Percentiles rank a stretch among this genome's conserved stretches.
These are phyloP conservation scores for Lactifluus hygrophoroides DNA, from an alignment of 768 basidiomycete species.

Conservation along the genomic window DNA sequence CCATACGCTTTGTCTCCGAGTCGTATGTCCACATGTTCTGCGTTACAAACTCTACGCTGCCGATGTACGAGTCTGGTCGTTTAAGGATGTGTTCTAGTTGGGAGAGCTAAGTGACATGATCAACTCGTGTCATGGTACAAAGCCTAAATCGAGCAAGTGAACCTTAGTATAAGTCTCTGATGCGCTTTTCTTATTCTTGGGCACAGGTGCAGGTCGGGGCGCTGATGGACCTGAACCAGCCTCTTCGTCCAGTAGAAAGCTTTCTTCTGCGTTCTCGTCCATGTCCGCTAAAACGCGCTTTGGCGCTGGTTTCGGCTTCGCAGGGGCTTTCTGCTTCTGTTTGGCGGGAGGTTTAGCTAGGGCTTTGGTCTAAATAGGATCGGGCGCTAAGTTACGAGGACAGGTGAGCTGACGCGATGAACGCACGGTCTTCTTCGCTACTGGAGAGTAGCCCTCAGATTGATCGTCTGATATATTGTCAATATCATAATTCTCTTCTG, in stretches of 20 bases:
- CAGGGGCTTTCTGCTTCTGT: constrained; percentile 36
- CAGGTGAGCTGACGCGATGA: constrained; percentile 20
- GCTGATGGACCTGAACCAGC: constrained; percentile 25
- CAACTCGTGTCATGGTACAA: background rate
- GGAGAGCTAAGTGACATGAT: constrained; percentile 51
- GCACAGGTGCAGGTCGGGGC: constrained; percentile 24
- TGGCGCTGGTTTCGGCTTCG: constrained; percentile 42
- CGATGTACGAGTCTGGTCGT: constrained; percentile 93
- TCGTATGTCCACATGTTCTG: constrained; percentile 95
- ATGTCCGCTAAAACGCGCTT: constrained; percentile 66
- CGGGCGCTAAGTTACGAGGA: constrained; percentile 2
- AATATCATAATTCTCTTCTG: constrained; percentile 63
- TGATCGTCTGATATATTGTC: constrained; percentile 52
- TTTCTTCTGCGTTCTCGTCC: constrained; percentile 48
- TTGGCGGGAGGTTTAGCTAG: constrained; percentile 39
- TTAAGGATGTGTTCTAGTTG: constrained; percentile 92
- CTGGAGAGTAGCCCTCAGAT: constrained; percentile 59
- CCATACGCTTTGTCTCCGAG: constrained; percentile 74
- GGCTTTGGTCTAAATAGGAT: constrained; percentile 34
- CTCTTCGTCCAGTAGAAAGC: constrained; percentile 34
- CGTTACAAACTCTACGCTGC: constrained; percentile 83
- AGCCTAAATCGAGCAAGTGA: background rate
- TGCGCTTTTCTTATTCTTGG: constrained; percentile 73
- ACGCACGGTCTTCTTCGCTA: constrained; percentile 40
- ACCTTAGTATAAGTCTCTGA: constrained; percentile 91